Base-by-base conservation (phyloP, 2,329 filamentous ascomycete genomes). In the Aureobasidium sp. region DNA sequence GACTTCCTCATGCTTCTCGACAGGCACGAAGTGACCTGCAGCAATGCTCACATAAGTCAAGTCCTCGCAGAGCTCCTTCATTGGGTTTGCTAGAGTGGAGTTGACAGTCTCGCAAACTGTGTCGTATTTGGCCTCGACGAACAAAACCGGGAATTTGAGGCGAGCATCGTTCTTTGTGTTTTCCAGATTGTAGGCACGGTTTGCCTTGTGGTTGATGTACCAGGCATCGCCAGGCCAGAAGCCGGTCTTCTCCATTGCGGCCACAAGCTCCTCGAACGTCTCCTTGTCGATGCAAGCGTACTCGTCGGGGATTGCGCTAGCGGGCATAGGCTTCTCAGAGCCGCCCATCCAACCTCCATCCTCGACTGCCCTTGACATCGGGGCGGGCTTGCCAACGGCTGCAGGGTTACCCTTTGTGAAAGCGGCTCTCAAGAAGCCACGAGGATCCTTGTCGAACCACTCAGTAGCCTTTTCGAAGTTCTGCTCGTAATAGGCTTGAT, bases 31-130 rank as follows among this genome's bases (percentile, higher is more conserved):
- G 42, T 70, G 69, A 10, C 67, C 68, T 37, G 65, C 62, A 39
- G 82, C 68, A 74, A 79, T 61, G 76, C 77, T 16, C 75, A 78
- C 71, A 21, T 76, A 73, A 0, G 74, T 77, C 48, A 81, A 64
- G 8, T 78, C 71, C 45, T 69, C 69, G 50, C 72, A 74, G 7
- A 64, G 63, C 61, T 72, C 65, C 34, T 71, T 68, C 71, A 74
- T 73, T 0, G 66, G 67, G 61, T 75, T 73, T 0, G 65, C 66
- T n/a, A 76, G 49, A 30, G 71, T 71, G 3, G 69, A 69, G 3
- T 66, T 68, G 36, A 68, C 66, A 1, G 72, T 74, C 5, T 73
- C 70, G 51, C 76, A 77, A 11, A 75, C 69, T 3, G 64, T 55
- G 60, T 80, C 78, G 59, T 71, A 75, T 34, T 68, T 69, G 0